Base-by-base conservation (phyloP, 75 land plant species). In the Ceratopteris richardii region DNA sequence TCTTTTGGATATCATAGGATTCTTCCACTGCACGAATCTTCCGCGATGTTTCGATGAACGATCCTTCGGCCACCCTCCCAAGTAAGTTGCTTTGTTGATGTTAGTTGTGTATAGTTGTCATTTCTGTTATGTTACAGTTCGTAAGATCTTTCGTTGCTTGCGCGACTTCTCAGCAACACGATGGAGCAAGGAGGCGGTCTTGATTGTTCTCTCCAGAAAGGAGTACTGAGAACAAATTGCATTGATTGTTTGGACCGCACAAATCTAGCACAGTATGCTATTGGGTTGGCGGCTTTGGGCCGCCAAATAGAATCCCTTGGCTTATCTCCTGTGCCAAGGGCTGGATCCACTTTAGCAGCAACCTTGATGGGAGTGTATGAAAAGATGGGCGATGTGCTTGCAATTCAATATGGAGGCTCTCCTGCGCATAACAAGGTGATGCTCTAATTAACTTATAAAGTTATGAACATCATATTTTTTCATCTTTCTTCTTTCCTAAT, bases 341-440 rank as follows among this genome's bases (percentile, higher is more conserved):
- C 83, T 27, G 83, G 77, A 41, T 64, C 78, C 20, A 73, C 72
- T 71, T 53, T 80, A 28, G 83, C 84, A 47, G 81, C 75, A 62
- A 70, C 70, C 36, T 57, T 83, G 53, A 84, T 83, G 87, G 60
- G 40, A 2, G 62, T 84, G 25, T 87, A 84, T 64, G 86, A 84
- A 67, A 81, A 48, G 28, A 87, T 87, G 84, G 88, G 92, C 33
- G 93, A 86, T 73, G 81, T 77, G 55, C 82, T 81, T 58, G 92
- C 96, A 53, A 72, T 74, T 33, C 87, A 80, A 48, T 84, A 83
- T 69, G 85, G 84, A 54, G 96, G 84, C 31, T 88, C 82, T 48
- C 82, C 82, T 53, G 93, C 80, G 47, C 96, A 78, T 61, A 83
- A 81, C 73, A 88, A 84, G 84, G 87, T 82, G n/a, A n/a, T n/a